Percentiles rank a stretch among this genome's conserved stretches.
These are phyloP conservation scores for Clavariopsis aquatica DNA, from an alignment of 495 filamentous ascomycete genomes.

Conservation along the genomic window DNA sequence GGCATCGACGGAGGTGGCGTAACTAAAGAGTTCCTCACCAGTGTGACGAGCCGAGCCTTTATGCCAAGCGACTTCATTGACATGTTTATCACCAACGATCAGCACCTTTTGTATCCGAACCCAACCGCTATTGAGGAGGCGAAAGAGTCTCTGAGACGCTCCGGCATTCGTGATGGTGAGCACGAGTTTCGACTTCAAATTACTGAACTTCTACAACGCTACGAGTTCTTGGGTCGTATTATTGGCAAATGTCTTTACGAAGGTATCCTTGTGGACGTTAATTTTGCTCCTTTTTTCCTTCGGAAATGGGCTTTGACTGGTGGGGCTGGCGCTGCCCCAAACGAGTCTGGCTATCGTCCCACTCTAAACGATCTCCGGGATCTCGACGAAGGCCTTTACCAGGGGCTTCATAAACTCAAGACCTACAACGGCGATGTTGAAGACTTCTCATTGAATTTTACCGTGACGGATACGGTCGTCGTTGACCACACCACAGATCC, in stretches of 20 bases:
- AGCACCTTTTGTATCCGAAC: slow-evolving; percentile 89
- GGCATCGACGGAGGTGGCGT: slow-evolving; percentile 97
- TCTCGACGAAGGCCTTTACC: slow-evolving; percentile 89
- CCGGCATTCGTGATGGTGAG: slow-evolving; percentile 56
- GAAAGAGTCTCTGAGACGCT: slow-evolving; percentile 57
- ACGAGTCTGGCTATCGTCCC: slow-evolving; percentile 73
- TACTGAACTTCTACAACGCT: slow-evolving; percentile 66
- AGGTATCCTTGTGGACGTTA: slow-evolving; percentile 90
- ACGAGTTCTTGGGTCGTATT: slow-evolving; percentile 89
- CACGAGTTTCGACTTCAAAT: slow-evolving; percentile 60
- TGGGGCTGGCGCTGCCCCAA: slow-evolving; percentile 59
- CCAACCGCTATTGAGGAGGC: slow-evolving; percentile 75
- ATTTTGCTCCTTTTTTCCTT: slow-evolving; percentile 94
- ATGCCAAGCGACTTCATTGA: slow-evolving; percentile 51
- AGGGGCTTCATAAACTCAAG: slow-evolving; percentile 84
- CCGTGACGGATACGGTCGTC: slow-evolving; percentile 76
- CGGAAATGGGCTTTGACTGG: slow-evolving; percentile 88
- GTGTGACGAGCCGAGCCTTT: slow-evolving; percentile 87
- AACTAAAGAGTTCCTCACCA: slow-evolving; percentile 95
- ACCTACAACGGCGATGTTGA: slow-evolving; percentile 84
- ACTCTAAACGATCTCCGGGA: slow-evolving; percentile 93
- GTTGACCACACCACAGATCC: slow-evolving; percentile 49
- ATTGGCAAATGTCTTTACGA: slow-evolving; percentile 98
- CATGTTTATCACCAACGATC: slow-evolving; percentile 82
- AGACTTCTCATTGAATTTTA: slow-evolving; percentile 83